These are phyloP conservation scores for Colletotrichum cordylinicola DNA, from an alignment of 2,329 filamentous ascomycete genomes.

Conservation along the genomic window DNA sequence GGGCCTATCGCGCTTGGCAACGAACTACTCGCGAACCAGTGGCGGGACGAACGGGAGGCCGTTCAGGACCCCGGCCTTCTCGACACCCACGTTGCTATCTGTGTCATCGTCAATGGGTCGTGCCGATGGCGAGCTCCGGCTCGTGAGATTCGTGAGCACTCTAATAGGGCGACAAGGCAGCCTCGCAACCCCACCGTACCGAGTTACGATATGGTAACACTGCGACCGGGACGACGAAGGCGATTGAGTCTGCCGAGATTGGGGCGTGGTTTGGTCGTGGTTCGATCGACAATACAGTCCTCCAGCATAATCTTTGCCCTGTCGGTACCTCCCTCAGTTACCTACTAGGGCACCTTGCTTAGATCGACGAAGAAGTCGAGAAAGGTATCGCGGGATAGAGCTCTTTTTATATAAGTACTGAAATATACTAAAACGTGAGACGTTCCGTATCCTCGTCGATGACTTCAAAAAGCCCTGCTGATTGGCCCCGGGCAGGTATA, in stretches of 20 bases:
- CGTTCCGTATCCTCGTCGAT: too few species aligned
- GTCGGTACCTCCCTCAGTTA: too few species aligned
- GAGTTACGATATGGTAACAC: background rate
- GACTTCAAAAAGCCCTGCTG: too few species aligned
- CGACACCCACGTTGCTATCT: slow-evolving; percentile 6
- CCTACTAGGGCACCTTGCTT: too few species aligned
- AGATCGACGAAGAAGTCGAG: too few species aligned
- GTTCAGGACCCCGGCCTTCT: background rate
- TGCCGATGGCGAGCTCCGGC: slow-evolving; percentile 18
- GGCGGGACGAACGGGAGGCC: slow-evolving; percentile 13
- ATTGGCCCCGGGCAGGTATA: too few species aligned
- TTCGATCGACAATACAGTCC: slow-evolving; percentile 4
- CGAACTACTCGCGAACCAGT: background rate
- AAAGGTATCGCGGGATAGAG: too few species aligned
- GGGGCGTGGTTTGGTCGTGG: background rate
- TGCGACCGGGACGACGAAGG: background rate
- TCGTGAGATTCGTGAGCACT: slow-evolving; percentile 7
- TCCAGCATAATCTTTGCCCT: too few species aligned
- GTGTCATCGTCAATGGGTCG: slow-evolving; percentile 13
- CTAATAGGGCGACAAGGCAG: background rate
- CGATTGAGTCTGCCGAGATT: slow-evolving; percentile 1
- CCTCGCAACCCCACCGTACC: background rate
- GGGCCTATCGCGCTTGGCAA: slow-evolving; percentile 19
- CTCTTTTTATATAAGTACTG: too few species aligned
- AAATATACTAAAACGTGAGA: too few species aligned